A percentile compares a stretch with the other conserved stretches of the same genome.
Conservation (phyloP, 2,329 filamentous ascomycete genomes). For the Podosphaera xanthii region DNA sequence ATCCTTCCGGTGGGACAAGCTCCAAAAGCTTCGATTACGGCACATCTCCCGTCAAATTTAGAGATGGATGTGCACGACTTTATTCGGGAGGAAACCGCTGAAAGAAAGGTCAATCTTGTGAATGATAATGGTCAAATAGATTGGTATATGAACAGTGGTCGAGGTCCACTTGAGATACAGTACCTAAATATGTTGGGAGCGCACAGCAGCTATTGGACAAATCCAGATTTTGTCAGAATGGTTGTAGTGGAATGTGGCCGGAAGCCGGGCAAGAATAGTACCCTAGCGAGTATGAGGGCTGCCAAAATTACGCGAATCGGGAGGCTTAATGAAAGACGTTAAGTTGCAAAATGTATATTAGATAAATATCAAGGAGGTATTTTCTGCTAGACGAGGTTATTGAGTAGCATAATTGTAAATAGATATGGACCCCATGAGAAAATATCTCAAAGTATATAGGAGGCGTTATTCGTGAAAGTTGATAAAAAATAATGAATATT, state of each 20-base stretch:
- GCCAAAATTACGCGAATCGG: constrained; percentile 21
- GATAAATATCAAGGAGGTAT: no score
- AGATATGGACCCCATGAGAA: no score
- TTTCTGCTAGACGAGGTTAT: no score
- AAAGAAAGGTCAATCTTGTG: constrained; percentile 64
- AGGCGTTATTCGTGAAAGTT: no score
- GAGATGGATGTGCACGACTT: constrained; percentile 95
- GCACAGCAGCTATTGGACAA: constrained; percentile 83
- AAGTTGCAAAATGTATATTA: no score
- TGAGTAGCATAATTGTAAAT: no score
- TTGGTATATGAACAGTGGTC: constrained; percentile 62
- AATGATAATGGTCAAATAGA: constrained; percentile 97
- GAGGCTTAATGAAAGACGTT: no score
- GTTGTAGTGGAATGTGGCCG: constrained; percentile 73
- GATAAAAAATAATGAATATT: no score
- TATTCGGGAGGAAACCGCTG: constrained; percentile 71
- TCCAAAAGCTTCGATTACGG: constrained; percentile 12
- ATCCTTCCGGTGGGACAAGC: constrained; percentile 19
- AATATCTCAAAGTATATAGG: no score
- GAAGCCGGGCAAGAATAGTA: constrained; percentile 38
- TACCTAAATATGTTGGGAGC: constrained; percentile 94
- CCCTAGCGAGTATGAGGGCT: constrained; percentile 34
- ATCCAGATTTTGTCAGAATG: constrained; percentile 72
- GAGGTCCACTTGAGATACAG: constrained; percentile 77
- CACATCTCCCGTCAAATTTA: constrained; percentile 39